Base-by-base conservation (phyloP, 1,139 yeast species). In the Pichia sp. region DNA sequence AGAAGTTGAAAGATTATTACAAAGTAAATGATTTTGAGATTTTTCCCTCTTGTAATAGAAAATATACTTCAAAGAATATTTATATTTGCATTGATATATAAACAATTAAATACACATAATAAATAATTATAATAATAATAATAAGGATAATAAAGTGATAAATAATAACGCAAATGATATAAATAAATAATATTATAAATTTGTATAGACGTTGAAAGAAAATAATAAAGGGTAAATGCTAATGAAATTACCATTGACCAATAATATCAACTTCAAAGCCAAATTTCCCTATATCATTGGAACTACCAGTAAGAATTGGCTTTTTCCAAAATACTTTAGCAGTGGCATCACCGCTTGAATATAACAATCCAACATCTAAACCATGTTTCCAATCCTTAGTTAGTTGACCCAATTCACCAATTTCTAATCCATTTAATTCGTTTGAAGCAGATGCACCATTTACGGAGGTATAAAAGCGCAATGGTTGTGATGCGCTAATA, bases 1-100 rank as follows among this genome's bases (percentile, higher is more conserved):
- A 40, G 66, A 62, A 49, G 73, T 83, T 40, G 73, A 86, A 41
- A 77, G 83, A 62, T 67, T 82, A 58, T 64, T 82, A 46, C 28
- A 9, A 25, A 16, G 23, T 30, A 37, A 37, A 37, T 39, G 32
- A 22, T 6, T 29, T 4, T 28, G 12, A 37, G 4, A 10, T 12
- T 8, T 29, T 2, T 20, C 16, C n/a, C 6, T 6, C 5, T 4
- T 28, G 32, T 9, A 23, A 29, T 28, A 28, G 7, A 22, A 20
- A n/a, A 23, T 23, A 27, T 16, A 16, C 16, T 16, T 16, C 16
- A 16, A 16, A 10, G n/a, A 30, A 12, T 23, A 22, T 27, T 30
- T 42, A 37, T 11, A 1, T 29, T 12, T 29, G 11, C 2, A 24
- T 20, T 20, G 35, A 35, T 10, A 27, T 22, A 34, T 30, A 26